Base-by-base conservation (phyloP, 2,329 filamentous ascomycete species). In the Endoconidiophora laricicola region DNA sequence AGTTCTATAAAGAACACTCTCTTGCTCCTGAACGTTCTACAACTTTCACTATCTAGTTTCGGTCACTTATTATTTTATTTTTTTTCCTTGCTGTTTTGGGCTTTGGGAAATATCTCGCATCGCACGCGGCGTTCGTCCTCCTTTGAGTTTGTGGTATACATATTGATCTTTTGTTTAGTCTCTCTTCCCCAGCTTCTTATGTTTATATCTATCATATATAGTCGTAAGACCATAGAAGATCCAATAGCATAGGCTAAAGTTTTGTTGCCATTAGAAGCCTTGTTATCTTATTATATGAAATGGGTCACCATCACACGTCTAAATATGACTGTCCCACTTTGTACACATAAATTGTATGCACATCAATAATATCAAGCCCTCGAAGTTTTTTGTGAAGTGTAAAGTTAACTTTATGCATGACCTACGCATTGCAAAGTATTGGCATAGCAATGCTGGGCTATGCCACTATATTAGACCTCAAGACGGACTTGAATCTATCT, bases 391-490 rank as follows among this genome's bases (percentile, higher is more conserved):
- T 61, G 5, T 58, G 62, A 23, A 57, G 55, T 14, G 47, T 59
- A 20, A 58, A 58, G 51, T 56, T 57, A 2, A 52, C 58, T 9
- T 53, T 58, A 4, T 59, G 57, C 26, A 44, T 57, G 39, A 58
- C 57, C 1, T 58, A 58, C 49, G 56, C 52, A 6, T 54, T 58
- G 6, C 56, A 57, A 40, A 55, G 55, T 6, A 56, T 57, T 26
- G 56, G 57, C 49, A 56, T 54, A 40, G 55, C 55, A 26, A 57
- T 55, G 0, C 56, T 64, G 4, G 60, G 60, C 7, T 64, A 64
- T 51, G 61, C 62, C 29, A 66, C 66, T 1, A 64, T 67, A 3
- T 67, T 68, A 43, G 65, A 65, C 0, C 58, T 68, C 4, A 58
- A 61, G 10, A 58, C 63, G 3, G 63, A 66, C 37, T 58, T 66